Evolutionary conservation across 371 early-diverging fungal genomes (phyloP), one percentile per base, ranked within the genome.

Genomic region (Mucor irregularis): DNA sequence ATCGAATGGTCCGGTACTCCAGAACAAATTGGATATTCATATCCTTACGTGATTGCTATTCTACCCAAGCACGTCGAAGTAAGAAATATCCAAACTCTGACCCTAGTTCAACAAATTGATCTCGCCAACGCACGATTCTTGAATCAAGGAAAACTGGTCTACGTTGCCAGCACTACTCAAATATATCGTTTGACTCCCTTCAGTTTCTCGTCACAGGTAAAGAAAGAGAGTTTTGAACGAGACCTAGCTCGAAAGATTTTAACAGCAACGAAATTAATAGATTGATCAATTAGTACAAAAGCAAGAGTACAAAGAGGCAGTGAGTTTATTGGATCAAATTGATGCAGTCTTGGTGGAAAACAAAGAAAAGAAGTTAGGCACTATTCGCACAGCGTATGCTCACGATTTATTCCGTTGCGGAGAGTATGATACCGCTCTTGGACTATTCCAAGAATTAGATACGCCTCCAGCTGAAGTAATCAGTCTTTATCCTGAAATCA

Each of bases 151-250:
- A 82, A 87, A 57, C 80, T 89, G 8, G 82, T 94, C 21, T 90
- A 90, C 64, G 86, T 93, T 17, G 85, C 94, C 5, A 94, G 90
- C 45, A 53, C 64, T 7, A 81, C 78, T 17, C 88, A 88, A 30
- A 85, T 95, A 3, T 96, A 94, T 91, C 84, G 95, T 22, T 80
- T 95, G 7, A 81, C 93, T 10, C 93, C 94, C 0, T 76, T 83
- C 40, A 93, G 92, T 56, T 93, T 95, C 51, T 89, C 92, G 14
- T 88, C 91, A 28, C 97, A 96, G 78, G 93, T 91, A 62, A 30
- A 45, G 24, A 40, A 24, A 22, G 30, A 5, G 25, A 34, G 5
- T 3, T 29, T 4, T 39, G 4, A 26, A 10, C 13, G n/a, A 28
- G 7, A n/a, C n/a, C n/a, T n/a, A n/a, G n/a, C n/a, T n/a, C n/a